These are phyloP conservation scores for Nissolia schottii DNA, from an alignment of 306 rosid genomes.

Conservation along the genomic window DNA sequence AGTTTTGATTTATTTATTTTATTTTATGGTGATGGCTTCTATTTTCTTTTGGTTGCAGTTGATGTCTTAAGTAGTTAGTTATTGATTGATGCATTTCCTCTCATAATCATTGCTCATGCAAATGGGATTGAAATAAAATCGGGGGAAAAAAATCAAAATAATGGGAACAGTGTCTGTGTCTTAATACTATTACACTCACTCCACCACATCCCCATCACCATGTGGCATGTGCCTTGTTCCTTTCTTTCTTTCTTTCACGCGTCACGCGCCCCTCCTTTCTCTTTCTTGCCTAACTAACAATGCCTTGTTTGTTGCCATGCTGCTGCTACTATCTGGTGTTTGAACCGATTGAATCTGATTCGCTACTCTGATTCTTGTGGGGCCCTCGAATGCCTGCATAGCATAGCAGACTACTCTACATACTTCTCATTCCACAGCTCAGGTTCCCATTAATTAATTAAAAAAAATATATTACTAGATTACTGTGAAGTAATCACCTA, in stretches of 20 bases:
- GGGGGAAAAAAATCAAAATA: too few relatives aligned
- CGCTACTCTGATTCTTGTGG: neutral
- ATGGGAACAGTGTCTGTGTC: neutral
- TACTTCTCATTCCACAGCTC: too few relatives aligned
- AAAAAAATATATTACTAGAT: too few relatives aligned
- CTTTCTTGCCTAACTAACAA: neutral
- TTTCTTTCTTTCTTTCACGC: neutral
- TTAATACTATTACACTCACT: neutral
- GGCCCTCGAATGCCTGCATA: too few relatives aligned
- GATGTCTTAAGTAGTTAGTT: neutral
- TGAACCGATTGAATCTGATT: neutral
- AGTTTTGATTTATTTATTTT: neutral
- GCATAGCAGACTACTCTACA: neutral
- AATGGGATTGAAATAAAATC: too few relatives aligned
- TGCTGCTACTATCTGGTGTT: too few relatives aligned
- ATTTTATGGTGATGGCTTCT: conserved; percentile 11
- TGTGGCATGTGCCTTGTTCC: neutral
- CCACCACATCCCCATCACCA: too few relatives aligned
- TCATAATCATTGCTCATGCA: too few relatives aligned
- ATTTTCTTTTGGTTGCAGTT: neutral
- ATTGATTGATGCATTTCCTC: neutral
- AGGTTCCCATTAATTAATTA: too few relatives aligned
- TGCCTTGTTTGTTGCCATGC: too few relatives aligned
- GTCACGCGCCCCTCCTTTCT: neutral
- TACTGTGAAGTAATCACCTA: too few relatives aligned